Conservation (phyloP, 345 rosid genomes). For the Tarenaya hassleriana region DNA sequence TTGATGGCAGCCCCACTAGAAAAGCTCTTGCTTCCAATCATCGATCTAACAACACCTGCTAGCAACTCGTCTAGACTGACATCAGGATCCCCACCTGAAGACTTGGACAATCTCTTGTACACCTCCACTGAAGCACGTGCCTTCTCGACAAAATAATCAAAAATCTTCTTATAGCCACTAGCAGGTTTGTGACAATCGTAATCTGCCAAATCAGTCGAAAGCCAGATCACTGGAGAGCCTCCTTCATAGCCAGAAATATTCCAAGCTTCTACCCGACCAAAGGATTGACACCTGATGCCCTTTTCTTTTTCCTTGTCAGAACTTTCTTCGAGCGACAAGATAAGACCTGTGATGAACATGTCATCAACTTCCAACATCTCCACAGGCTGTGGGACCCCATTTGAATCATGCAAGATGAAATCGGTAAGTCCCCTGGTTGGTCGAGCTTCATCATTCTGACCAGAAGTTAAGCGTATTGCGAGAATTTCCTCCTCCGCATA, state of each 20-base stretch:
- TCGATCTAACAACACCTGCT: slow-evolving; percentile 49
- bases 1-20: slow-evolving; percentile 33
- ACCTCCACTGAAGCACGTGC: slow-evolving; percentile 55
- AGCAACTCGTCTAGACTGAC: slow-evolving; percentile 57
- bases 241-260: slow-evolving; percentile 64
- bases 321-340: slow-evolving; percentile 40
- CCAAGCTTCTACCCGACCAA: slow-evolving; percentile 54
- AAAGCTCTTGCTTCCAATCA: slow-evolving; percentile 46
- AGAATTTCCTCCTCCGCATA: slow-evolving; percentile 46
- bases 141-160: slow-evolving; percentile 47
- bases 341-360: slow-evolving; percentile 45
- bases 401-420: slow-evolving; percentile 39
- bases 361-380: slow-evolving; percentile 57
- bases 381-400: slow-evolving; percentile 37
- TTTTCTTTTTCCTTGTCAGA: slow-evolving; percentile 37
- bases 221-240: slow-evolving; percentile 57
- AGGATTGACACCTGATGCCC: slow-evolving; percentile 44
- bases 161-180: slow-evolving; percentile 39
- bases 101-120: slow-evolving; percentile 46
- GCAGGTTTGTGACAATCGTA: slow-evolving; percentile 57
- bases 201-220: slow-evolving; percentile 53
- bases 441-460: slow-evolving; percentile 26
- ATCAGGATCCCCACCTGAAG: slow-evolving; percentile 54
- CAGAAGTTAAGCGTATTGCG: slow-evolving; percentile 38
- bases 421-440: slow-evolving; percentile 53